Percentiles rank a stretch among this genome's conserved stretches.
phyloP scores from a whole-genome alignment of 768 basidiomycete species.

The Termitomyces sp. region DNA sequence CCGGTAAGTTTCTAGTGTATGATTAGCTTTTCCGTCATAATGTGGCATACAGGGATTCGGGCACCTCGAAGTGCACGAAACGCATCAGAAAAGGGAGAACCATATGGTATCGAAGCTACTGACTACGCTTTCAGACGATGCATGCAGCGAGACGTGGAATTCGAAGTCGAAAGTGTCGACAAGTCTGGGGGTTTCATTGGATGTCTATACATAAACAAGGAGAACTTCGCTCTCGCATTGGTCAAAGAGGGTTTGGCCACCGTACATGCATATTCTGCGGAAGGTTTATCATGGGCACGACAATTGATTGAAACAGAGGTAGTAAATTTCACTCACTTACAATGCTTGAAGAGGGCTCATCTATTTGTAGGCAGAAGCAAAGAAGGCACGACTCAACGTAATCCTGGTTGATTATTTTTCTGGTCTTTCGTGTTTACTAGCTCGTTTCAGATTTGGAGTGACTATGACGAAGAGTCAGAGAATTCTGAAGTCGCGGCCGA shows the following conservation, averaged over 20 bases:
- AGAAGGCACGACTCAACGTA: constrained; percentile 72
- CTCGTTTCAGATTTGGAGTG: constrained; percentile 70
- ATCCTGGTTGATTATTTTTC: constrained; percentile 19
- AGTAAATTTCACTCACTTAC: constrained; percentile 1
- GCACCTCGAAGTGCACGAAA: constrained; percentile 84
- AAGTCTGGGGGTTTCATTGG: constrained; percentile 97
- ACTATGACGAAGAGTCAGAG: constrained; percentile 73
- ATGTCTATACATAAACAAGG: constrained; percentile 77
- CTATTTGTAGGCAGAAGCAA: constrained; percentile 63
- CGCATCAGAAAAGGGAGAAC: constrained; percentile 80
- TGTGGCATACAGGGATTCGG: constrained; percentile 60
- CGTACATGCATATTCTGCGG: constrained; percentile 86
- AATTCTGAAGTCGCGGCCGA: constrained; percentile 39
- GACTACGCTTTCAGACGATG: constrained; percentile 76
- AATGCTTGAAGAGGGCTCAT: constrained; percentile 1
- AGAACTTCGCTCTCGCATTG: constrained; percentile 83
- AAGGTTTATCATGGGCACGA: constrained; percentile 70
- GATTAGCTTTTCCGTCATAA: background rate
- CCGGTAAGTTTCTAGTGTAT: constrained; percentile 40
- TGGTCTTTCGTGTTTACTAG: background rate
- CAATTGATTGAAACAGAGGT: constrained; percentile 86
- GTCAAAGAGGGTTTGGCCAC: constrained; percentile 83
- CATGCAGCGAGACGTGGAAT: constrained; percentile 94
- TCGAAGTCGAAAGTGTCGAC: constrained; percentile 85
- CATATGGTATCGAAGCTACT: constrained; percentile 77